Conservation (phyloP, 441 rosid genomes). For the Macaranga tanarius region DNA sequence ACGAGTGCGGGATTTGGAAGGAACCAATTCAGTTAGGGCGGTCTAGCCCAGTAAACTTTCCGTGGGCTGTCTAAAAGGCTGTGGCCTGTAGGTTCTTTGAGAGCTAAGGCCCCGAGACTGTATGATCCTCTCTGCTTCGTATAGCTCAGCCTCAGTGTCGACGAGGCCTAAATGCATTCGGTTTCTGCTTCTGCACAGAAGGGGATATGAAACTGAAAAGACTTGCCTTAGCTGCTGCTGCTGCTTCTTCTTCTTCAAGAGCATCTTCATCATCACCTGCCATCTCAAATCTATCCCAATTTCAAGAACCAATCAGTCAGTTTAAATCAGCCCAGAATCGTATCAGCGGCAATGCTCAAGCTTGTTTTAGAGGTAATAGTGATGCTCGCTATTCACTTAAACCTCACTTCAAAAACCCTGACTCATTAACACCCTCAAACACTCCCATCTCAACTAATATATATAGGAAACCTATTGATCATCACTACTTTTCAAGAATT, state of each 20-base stretch:
- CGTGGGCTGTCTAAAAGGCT: not conserved
- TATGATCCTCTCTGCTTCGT: too few species aligned
- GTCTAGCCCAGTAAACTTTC: conserved; percentile 2
- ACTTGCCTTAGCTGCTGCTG: conserved; percentile 29
- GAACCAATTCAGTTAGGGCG: conserved; percentile 13
- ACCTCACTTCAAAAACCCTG: conserved; percentile 7
- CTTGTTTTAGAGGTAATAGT: conserved; percentile 33
- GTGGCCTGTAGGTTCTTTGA: conserved; percentile 6
- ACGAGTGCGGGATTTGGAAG: conserved; percentile 32
- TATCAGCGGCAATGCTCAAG: not conserved
- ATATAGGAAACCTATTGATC: conserved; percentile 33
- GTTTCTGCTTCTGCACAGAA: conserved; percentile 8
- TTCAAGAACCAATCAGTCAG: conserved; percentile 5
- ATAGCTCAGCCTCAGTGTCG: too few species aligned
- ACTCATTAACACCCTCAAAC: conserved; percentile 11
- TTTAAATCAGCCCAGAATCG: conserved; percentile 17
- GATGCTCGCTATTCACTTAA: not conserved
- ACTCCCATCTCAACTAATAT: conserved; percentile 7
- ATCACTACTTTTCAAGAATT: conserved; percentile 50
- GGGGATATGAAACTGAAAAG: conserved; percentile 55
- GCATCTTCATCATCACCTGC: conserved; percentile 39
- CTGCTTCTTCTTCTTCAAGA: conserved; percentile 32
- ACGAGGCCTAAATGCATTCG: not conserved
- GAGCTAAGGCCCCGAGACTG: not conserved
- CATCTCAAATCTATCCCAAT: conserved; percentile 17